Base-by-base conservation (phyloP, 139 green algal genomes). In the Deuterostichococcus epilithicus region DNA sequence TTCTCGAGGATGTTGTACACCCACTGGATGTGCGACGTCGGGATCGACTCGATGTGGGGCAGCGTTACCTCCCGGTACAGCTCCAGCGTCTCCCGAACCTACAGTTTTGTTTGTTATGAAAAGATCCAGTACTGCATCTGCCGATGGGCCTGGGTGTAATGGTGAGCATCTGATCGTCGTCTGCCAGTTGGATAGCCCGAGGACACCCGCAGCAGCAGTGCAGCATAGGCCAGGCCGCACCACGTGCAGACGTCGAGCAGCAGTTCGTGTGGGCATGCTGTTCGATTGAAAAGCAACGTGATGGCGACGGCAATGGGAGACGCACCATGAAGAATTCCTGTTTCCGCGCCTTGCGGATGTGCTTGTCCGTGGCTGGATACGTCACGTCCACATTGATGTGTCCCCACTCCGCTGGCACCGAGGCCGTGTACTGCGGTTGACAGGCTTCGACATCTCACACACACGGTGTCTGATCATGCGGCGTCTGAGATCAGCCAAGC, bases 1-100 rank as follows among this genome's bases (percentile, higher is more conserved):
- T 84, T 86, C 8, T 88, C 83, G 0, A 91, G 81, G 34, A 91
- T 85, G 74, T 91, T 91, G 74, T 88, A 86, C 42, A 91, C 85
- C 87, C 87, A 91, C 25, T 78, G 39, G 25, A 84, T 76, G 1
- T 73, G 68, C 0, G 63, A 65, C 15, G 74, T 36, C 13, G 81
- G 77, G n/a, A 86, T 74, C 1, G 79, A 70, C n/a, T 79, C 35
- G 30, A 90, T 88, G 77, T 83, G 83, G 36, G 86, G 86, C 81
- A 80, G 72, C 6, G 78, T 78, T 4, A 82, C 70, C 25, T 34
- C 6, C 2, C 45, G 32, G 69, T 88, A 90, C 58, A 85, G 30
- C 30, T 80, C 81, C 20, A 81, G 79, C 10, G 83, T 87, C 77
- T 90, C 86, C 0, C 63, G 42, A 13, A 87, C 80, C 83, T 87